Evolutionary conservation across 176 grass and related monocot species (phyloP).

Genomic region (Musa schizocarpa): DNA sequence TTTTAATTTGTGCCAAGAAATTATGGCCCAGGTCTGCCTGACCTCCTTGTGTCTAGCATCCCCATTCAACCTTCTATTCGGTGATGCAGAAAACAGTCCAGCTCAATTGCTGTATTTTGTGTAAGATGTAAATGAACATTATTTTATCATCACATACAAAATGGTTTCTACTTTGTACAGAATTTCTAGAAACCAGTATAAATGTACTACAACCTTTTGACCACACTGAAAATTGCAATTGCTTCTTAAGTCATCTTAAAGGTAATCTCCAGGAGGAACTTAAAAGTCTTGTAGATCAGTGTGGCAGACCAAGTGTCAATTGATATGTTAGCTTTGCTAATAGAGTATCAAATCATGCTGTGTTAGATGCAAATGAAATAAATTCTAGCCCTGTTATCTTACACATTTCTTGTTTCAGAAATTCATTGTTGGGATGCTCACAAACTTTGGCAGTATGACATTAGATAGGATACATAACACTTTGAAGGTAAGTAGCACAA

Average conservation of each 20-base stretch:
- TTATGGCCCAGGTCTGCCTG: too few relatives aligned
- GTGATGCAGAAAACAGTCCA: too few relatives aligned
- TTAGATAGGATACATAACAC: slow-evolving; percentile 95
- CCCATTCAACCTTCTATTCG: too few relatives aligned
- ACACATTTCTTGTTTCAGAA: slow-evolving; percentile 43
- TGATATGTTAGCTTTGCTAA: neutral
- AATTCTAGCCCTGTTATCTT: neutral
- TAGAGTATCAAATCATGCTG: neutral
- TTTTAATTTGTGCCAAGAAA: too few relatives aligned
- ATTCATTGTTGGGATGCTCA: slow-evolving; percentile 91
- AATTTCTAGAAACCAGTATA: neutral
- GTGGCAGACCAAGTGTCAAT: neutral
- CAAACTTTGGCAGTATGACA: slow-evolving; percentile 84
- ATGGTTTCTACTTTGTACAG: neutral
- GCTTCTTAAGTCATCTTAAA: neutral
- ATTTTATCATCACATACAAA: neutral
- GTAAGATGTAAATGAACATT: too few relatives aligned
- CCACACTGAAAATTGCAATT: neutral
- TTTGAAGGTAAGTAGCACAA: slow-evolving; percentile 49
- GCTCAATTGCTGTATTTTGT: too few relatives aligned
- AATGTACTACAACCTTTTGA: neutral
- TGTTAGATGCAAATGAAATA: neutral
- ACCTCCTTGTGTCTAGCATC: too few relatives aligned
- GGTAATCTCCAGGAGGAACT: neutral
- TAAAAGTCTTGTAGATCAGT: neutral